phyloP scores from a whole-genome alignment of 164 flowering plant genomes.

The Vitis riparia region DNA sequence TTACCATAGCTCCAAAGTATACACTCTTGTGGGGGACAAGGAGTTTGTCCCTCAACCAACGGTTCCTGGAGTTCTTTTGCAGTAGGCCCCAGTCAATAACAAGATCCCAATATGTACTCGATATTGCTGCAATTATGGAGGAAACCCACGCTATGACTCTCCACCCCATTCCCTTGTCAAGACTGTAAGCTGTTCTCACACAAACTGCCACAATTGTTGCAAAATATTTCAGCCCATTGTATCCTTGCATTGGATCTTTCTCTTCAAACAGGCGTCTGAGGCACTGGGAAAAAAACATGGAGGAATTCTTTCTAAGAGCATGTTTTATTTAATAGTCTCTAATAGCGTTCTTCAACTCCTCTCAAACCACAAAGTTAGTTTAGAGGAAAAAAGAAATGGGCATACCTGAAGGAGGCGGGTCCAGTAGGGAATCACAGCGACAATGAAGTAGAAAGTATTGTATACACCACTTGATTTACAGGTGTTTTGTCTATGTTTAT shows the following conservation, averaged over 20 bases:
- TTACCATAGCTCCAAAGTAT: constrained; percentile 58
- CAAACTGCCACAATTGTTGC: constrained; percentile 42
- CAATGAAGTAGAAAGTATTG: constrained; percentile 37
- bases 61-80: constrained; percentile 31
- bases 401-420: constrained; percentile 45
- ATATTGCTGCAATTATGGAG: constrained; percentile 36
- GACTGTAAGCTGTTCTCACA: constrained; percentile 40
- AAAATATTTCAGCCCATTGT: constrained; percentile 45
- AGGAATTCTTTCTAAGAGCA: background rate
- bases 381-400: too few relatives aligned
- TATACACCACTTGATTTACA: constrained; percentile 29
- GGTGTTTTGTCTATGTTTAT: constrained; percentile 27
- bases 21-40: constrained; percentile 34
- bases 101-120: constrained; percentile 51
- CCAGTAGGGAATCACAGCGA: constrained; percentile 46
- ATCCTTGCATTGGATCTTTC: constrained; percentile 41
- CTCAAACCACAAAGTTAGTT: too few relatives aligned
- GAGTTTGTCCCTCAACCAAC: constrained; percentile 57
- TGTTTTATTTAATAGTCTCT: too few relatives aligned
- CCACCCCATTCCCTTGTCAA: constrained; percentile 22
- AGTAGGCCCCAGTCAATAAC: constrained; percentile 62
- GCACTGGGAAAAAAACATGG: constrained; percentile 28
- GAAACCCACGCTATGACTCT: constrained; percentile 24
- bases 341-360: too few relatives aligned
- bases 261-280: constrained; percentile 44